Evolutionary conservation across 208 protist species (phyloP).

Genomic region (Zelonia costaricensis): DNA sequence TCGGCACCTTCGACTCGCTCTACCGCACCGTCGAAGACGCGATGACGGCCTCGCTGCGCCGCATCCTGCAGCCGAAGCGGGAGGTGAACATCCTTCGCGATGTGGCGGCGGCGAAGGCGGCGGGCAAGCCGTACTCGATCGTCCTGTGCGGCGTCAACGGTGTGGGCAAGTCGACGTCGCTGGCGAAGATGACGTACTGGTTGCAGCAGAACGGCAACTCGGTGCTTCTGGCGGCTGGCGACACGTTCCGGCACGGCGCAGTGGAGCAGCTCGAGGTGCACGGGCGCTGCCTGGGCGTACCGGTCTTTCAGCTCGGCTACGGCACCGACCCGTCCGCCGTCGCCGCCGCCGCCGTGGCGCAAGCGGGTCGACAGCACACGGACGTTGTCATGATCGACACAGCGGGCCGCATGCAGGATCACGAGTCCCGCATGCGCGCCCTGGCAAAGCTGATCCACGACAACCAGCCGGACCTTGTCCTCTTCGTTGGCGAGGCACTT

Average conservation of each 20-base stretch:
- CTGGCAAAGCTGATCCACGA: conserved; percentile 97
- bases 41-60: conserved; percentile 89
- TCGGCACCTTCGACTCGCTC: conserved; percentile 93
- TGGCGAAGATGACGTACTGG: conserved; percentile 98
- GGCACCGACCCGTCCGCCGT: conserved; percentile 96
- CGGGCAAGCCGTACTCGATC: conserved; percentile 95
- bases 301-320: conserved; percentile 97
- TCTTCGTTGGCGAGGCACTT: conserved; percentile 99
- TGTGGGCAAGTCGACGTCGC: conserved; percentile 99
- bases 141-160: conserved; percentile 99
- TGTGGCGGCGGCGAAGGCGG: conserved; percentile 62
- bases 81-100: conserved; percentile 96
- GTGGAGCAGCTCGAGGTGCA: conserved; percentile 99
- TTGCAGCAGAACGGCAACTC: conserved; percentile 92
- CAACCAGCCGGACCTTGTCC: conserved; percentile 96
- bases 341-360: conserved; percentile 91
- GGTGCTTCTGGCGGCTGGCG: conserved; percentile 98
- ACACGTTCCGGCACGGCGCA: conserved; percentile 99
- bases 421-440: conserved; percentile 98
- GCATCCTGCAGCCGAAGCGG: conserved; percentile 97
- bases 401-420: conserved; percentile 99
- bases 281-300: conserved; percentile 90
- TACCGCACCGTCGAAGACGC: conserved; percentile 73
- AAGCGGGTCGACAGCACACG: conserved; percentile 79
- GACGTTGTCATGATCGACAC: conserved; percentile 99